Conservation (phyloP, 2,329 filamentous ascomycete genomes). For the Zymoseptoria ardabiliae region DNA sequence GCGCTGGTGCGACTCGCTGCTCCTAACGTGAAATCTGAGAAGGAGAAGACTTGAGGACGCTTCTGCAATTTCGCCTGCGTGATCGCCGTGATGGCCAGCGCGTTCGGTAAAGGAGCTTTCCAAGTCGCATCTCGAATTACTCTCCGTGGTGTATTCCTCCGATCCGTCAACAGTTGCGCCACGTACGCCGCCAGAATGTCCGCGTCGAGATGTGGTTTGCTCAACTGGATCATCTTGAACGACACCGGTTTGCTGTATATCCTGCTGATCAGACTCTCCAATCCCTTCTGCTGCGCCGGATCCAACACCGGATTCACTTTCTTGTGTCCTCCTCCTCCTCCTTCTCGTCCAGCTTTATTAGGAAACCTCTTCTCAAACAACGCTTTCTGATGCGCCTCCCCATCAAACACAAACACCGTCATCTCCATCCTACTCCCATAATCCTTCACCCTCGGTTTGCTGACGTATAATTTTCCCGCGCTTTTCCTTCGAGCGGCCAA, state of each 20-base stretch:
- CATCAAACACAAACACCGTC: constrained; percentile 21
- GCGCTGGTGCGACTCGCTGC: constrained; percentile 13
- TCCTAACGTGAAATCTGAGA: constrained; percentile 16
- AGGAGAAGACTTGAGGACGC: constrained; percentile 13
- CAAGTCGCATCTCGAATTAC: constrained; percentile 28
- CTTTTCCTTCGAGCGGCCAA: constrained; percentile 17
- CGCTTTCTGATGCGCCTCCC: background rate
- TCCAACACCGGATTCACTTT: constrained; percentile 10
- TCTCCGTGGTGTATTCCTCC: constrained; percentile 21
- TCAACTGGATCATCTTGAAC: constrained; percentile 23
- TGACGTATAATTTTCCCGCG: constrained; percentile 18
- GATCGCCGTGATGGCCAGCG: constrained; percentile 18
- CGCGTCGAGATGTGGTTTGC: constrained; percentile 24
- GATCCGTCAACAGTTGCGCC: constrained; percentile 23
- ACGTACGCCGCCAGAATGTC: constrained; percentile 27
- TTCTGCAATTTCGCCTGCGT: constrained; percentile 20
- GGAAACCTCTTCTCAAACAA: constrained; percentile 1
- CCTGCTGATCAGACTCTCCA: constrained; percentile 11
- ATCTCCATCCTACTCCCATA: constrained; percentile 20
- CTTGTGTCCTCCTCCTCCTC: background rate
- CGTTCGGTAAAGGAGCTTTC: constrained; percentile 24
- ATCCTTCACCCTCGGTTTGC: constrained; percentile 20
- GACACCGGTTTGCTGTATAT: constrained; percentile 28
- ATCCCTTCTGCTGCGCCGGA: constrained; percentile 7
- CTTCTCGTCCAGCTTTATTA: background rate